A percentile compares a stretch with the other conserved stretches of the same genome.
These are phyloP conservation scores for Tolypocladium sp. DNA, from an alignment of 2,329 filamentous ascomycete genomes.

Conservation along the genomic window DNA sequence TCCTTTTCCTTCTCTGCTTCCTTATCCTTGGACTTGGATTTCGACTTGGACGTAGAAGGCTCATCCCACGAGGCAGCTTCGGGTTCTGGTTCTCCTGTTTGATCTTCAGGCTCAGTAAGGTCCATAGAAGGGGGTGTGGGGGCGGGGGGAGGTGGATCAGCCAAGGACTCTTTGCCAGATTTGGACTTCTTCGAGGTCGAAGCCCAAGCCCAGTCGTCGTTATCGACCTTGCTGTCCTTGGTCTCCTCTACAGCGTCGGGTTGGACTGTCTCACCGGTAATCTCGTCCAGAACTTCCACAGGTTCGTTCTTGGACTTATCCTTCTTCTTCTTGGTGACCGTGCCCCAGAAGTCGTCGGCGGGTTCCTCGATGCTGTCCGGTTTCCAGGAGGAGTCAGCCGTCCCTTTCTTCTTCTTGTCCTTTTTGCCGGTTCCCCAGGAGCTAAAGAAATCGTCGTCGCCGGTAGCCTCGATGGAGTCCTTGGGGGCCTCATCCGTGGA, in stretches of 20 bases:
- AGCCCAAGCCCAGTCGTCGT: constrained; percentile 34
- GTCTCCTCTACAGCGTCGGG: constrained; percentile 35
- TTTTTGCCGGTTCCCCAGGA: constrained; percentile 49
- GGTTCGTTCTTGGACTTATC: constrained; percentile 39
- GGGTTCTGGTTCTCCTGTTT: constrained; percentile 25
- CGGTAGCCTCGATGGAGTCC: constrained; percentile 20
- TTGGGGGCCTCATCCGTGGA: constrained; percentile 15
- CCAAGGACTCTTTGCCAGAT: constrained; percentile 25
- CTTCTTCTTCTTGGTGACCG: constrained; percentile 38
- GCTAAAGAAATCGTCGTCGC: constrained; percentile 43
- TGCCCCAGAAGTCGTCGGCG: constrained; percentile 29
- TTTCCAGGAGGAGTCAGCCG: constrained; percentile 22
- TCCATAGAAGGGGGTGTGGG: constrained; percentile 39
- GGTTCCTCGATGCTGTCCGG: constrained; percentile 34
- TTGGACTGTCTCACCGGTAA: constrained; percentile 35
- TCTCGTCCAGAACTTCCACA: constrained; percentile 36
- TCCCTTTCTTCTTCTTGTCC: constrained; percentile 27
- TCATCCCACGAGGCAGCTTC: constrained; percentile 26
- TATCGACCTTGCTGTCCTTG: constrained; percentile 33
- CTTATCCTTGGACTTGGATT: constrained; percentile 33
- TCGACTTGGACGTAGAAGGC: constrained; percentile 19
- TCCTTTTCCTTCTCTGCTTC: constrained; percentile 18
- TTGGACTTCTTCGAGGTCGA: constrained; percentile 31
- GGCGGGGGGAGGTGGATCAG: constrained; percentile 34
- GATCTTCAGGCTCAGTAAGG: constrained; percentile 27